Base-by-base conservation (phyloP, 2,329 filamentous ascomycete genomes). In the Curvularia sp. region DNA sequence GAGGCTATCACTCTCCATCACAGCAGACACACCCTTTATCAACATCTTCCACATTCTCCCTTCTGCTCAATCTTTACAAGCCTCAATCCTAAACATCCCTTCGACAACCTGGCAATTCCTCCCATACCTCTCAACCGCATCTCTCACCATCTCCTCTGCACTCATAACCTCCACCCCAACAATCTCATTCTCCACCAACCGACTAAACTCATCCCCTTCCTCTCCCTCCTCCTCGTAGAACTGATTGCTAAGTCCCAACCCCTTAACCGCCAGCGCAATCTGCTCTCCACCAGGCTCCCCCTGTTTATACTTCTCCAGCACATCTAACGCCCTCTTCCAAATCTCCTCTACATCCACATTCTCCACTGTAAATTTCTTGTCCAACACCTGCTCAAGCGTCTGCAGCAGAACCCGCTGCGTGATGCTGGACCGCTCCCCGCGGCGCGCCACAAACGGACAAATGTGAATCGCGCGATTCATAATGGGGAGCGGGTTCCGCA, bases 391-490 rank as follows among this genome's bases (percentile, higher is more conserved):
- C 49, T 77, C 69, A 1, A 77, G 55, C 2, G 67, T 57, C 1
- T 10, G 22, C 20, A 77, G 62, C 15, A 77, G 54, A 8, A 50
- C 53, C 33, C 67, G 65, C 48, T 77, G 75, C 0, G 69, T 75
- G 7, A 75, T 38, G 1, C 8, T 22, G 1, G 49, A 48, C 8
- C 53, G 20, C 6, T n/a, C 33, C 1, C 33, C 31, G 0, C 4
- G 47, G n/a, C 22, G 31, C 12, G 33, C 44, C 0, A 53, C 35
- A 20, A 77, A 65, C 5, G 72, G 67, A 28, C 59, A 66, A 22
- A 76, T 72, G 49, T 72, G 69, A 10, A 77, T 63, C 5, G 73
- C 58, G 15, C 65, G 70, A 41, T 77, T 75, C 41, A 42, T 2
- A 8, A 74, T 44, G 7, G 61, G 42, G 0, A 52, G 43, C 0